Base-by-base conservation (phyloP, 208 protist species). In the Trypanosoma grayi region DNA sequence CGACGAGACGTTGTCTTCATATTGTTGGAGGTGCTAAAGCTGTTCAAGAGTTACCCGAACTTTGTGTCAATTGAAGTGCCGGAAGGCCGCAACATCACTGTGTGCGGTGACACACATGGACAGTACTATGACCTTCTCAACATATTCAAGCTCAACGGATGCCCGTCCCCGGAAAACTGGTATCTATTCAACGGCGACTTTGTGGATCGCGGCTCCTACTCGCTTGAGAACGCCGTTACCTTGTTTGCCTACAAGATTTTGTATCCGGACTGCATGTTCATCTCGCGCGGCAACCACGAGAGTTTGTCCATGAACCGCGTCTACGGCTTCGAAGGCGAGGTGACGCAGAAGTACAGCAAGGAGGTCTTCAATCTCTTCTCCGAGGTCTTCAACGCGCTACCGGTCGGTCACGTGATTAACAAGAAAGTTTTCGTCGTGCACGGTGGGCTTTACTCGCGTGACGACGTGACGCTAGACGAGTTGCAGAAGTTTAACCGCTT, bases 41-140 rank as follows among this genome's bases (percentile, higher is more conserved):
- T 92, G 13, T 92, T 95, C 55, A 82, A 86, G 46, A 73, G 70
- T 48, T 85, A 75, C 46, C 90, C 92, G 5, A 97, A 97, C 70
- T 84, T 93, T 72, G 87, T 95, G 1, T 51, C 69, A 9, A 84
- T 99, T 40, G 79, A 83, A 2, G 73, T 98, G n/a, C 82, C 90
- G 9, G 75, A 87, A 25, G 77, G 73, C 27, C 66, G 87, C 47
- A 75, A 87, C 25, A 94, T 99, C 60, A 99, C 94, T 16, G 96
- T 99, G 24, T 99, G 97, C 85, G 98, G 98, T 47, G 98, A 99
- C 77, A 98, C 95, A 8, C 98, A 99, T 82, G 98, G 98, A 8
- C 98, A 99, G 80, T 99, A 90, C 75, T 99, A 98, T 73, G 97
- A 99, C 74, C 66, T 98, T 33, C 77, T 99, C 30, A 95, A 99